Evolutionary conservation across 768 basidiomycete species (phyloP).

Genomic region (Pleurotus eryngii): DNA sequence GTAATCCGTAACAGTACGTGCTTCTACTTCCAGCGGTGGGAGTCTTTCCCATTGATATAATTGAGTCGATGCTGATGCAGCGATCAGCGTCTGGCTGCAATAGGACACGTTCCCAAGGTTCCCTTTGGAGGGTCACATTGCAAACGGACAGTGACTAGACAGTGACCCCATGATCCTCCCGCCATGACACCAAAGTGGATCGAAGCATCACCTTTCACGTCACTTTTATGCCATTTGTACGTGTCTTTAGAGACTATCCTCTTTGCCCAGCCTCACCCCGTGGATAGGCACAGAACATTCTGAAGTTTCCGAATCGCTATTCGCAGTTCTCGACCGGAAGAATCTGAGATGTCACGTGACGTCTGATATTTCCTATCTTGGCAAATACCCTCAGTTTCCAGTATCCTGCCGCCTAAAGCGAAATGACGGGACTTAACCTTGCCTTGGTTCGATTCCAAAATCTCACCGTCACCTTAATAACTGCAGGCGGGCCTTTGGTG

Average conservation of each 20-base stretch:
- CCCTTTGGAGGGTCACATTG: neutral
- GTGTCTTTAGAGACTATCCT: neutral
- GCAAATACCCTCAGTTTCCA: constrained; percentile 26
- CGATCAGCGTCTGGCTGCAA: neutral
- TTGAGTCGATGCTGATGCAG: too few relatives aligned
- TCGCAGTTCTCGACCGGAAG: too few relatives aligned
- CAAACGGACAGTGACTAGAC: too few relatives aligned
- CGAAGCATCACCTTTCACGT: constrained; percentile 11
- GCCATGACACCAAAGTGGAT: constrained; percentile 4
- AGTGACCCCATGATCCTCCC: constrained; percentile 11
- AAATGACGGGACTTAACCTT: neutral
- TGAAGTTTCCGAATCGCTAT: too few relatives aligned
- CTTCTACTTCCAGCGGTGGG: neutral
- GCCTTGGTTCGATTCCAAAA: constrained; percentile 3
- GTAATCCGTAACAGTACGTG: too few relatives aligned
- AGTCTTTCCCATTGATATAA: neutral
- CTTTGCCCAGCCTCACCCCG: too few relatives aligned
- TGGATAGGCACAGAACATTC: too few relatives aligned
- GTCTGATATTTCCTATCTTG: constrained; percentile 26
- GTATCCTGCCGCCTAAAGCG: constrained; percentile 16
- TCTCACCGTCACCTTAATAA: constrained; percentile 3
- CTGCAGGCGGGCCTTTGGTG: neutral
- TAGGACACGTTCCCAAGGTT: neutral
- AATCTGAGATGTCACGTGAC: constrained; percentile 11
- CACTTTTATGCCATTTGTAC: constrained; percentile 4